Evolutionary conservation across 2,329 filamentous ascomycete genomes (phyloP).

Genomic region (Alternaria brassicae): DNA sequence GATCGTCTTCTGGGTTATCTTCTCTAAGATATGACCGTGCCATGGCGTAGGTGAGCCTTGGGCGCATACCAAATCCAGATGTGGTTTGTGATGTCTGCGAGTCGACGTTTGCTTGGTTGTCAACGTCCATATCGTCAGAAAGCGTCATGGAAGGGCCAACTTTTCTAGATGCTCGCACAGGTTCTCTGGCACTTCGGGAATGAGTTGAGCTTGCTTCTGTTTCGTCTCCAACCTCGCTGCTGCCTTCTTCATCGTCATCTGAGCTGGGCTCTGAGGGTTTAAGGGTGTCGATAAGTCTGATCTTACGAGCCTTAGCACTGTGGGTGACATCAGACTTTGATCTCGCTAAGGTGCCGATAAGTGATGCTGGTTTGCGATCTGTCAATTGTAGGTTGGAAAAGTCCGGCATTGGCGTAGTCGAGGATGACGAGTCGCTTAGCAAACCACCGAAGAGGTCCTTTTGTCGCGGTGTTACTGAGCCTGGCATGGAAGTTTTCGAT

Average conservation of each 20-base stretch:
- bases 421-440: conserved; percentile 36
- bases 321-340: conserved; percentile 45
- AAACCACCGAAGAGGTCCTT: conserved; percentile 45
- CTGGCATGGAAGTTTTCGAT: conserved; percentile 22
- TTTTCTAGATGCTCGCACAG: background rate
- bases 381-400: conserved; percentile 42
- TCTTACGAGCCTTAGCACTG: conserved; percentile 32
- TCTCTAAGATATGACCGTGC: conserved; percentile 67
- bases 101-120: conserved; percentile 22
- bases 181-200: background rate
- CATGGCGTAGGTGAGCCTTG: conserved; percentile 65
- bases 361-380: conserved; percentile 30
- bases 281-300: conserved; percentile 43
- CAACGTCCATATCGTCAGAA: conserved; percentile 31
- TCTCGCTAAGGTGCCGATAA: conserved; percentile 33
- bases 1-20: conserved; percentile 51
- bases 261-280: conserved; percentile 35
- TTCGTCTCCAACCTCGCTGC: conserved; percentile 33
- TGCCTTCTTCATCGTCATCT: conserved; percentile 33
- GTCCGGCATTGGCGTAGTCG: conserved; percentile 41
- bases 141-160: background rate
- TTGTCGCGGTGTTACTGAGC: conserved; percentile 48
- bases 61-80: conserved; percentile 32
- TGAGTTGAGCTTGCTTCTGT: background rate
- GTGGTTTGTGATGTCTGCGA: conserved; percentile 40